These are phyloP conservation scores for Pichia phayaonensis DNA, from an alignment of 805 yeast species.

Conservation along the genomic window DNA sequence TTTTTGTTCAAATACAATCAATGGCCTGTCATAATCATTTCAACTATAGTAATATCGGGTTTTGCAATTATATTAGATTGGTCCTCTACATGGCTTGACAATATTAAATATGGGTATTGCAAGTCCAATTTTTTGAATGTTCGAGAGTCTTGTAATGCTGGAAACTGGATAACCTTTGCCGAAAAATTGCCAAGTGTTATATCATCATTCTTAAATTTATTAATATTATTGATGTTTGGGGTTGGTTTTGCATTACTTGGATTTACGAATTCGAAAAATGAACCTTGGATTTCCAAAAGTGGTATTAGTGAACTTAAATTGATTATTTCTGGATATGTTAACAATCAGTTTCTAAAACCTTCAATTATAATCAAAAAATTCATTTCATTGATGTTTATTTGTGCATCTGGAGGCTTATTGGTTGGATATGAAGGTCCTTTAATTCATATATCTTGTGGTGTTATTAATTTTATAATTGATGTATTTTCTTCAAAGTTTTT, in stretches of 20 bases:
- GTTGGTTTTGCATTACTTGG: constrained; percentile 34
- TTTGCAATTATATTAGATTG: constrained; percentile 43
- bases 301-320: constrained; percentile 74
- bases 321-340: constrained; percentile 57
- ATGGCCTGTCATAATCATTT: constrained; percentile 42
- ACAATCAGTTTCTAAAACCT: constrained; percentile 44
- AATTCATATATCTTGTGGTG: constrained; percentile 68
- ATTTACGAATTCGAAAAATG: constrained; percentile 23
- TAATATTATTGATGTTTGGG: constrained; percentile 31
- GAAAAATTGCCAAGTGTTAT: constrained; percentile 19
- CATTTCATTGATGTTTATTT: constrained; percentile 52
- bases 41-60: constrained; percentile 42
- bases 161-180: constrained; percentile 25
- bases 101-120: constrained; percentile 47
- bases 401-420: constrained; percentile 67
- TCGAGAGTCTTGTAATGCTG: constrained; percentile 27
- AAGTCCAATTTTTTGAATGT: constrained; percentile 22
- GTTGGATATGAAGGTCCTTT: constrained; percentile 84
- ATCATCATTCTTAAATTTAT: not conserved
- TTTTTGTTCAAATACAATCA: constrained; percentile 14
- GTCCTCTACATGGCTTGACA: constrained; percentile 42
- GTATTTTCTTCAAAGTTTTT: constrained; percentile 18
- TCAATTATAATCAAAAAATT: constrained; percentile 49
- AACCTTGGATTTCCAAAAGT: constrained; percentile 39
- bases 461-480: constrained; percentile 35